A percentile compares a stretch with the other conserved stretches of the same genome.
Evolutionary conservation across 306 rosid species (phyloP).

Genomic region (Ziziphus jujuba): DNA sequence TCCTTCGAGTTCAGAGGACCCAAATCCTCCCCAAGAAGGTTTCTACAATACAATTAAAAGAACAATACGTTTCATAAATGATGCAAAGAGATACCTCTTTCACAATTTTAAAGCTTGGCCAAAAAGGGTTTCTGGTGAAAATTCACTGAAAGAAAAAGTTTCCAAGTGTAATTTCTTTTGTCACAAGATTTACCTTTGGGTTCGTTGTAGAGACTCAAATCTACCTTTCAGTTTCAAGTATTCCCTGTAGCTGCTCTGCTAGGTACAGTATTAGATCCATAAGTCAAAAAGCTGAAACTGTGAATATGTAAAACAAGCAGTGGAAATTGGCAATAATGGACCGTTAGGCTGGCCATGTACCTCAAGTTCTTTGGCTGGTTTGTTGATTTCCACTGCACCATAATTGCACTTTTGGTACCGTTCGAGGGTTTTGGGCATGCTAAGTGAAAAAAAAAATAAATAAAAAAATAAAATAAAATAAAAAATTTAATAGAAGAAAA

Average conservation of each 20-base stretch:
- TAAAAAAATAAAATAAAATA: too few species aligned
- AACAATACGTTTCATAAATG: not conserved
- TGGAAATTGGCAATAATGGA: not conserved
- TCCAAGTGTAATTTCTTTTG: not conserved
- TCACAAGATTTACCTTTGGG: slow-evolving; percentile 69
- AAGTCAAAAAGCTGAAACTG: not conserved
- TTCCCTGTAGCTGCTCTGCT: slow-evolving; percentile 89
- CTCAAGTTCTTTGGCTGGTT: slow-evolving; percentile 91
- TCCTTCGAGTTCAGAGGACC: slow-evolving; percentile 86
- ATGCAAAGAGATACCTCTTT: too few species aligned
- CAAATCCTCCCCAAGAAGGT: slow-evolving; percentile 92
- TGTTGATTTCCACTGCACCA: slow-evolving; percentile 85
- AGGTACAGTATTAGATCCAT: slow-evolving; percentile 11
- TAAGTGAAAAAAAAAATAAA: slow-evolving; percentile 10
- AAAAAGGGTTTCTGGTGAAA: too few species aligned
- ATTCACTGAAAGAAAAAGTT: too few species aligned
- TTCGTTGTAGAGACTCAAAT: slow-evolving; percentile 86
- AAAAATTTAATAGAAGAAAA: not conserved
- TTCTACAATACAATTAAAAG: slow-evolving; percentile 39
- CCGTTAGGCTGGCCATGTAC: slow-evolving; percentile 25
- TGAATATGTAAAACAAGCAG: not conserved
- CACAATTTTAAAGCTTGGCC: too few species aligned
- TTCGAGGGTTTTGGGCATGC: slow-evolving; percentile 53
- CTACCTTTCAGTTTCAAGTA: slow-evolving; percentile 84
- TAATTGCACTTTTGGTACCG: slow-evolving; percentile 94